Evolutionary conservation across 352 stramenopile genomes (phyloP).

Genomic region (Plasmopara muralis): DNA sequence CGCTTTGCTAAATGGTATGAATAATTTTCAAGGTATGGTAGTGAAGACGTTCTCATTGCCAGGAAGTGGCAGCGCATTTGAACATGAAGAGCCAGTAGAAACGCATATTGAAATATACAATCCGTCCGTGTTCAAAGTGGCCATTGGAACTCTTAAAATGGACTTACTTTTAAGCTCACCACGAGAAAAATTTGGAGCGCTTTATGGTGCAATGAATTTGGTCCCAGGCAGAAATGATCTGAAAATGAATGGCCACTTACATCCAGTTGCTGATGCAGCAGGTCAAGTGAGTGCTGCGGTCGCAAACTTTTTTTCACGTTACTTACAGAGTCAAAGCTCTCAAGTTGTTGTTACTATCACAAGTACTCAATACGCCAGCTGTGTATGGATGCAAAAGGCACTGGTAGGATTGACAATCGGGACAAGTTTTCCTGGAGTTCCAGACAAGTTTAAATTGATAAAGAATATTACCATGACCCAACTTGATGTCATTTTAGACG

Average conservation of each 20-base stretch:
- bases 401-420: constrained; percentile 54
- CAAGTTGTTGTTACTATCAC: constrained; percentile 49
- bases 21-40: constrained; percentile 50
- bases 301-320: constrained; percentile 59
- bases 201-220: constrained; percentile 55
- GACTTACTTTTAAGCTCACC: constrained; percentile 29
- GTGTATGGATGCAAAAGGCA: constrained; percentile 58
- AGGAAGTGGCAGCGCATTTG: constrained; percentile 27
- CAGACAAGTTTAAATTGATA: constrained; percentile 54
- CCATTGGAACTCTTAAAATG: constrained; percentile 58
- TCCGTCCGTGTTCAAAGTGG: constrained; percentile 60
- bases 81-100: constrained; percentile 42
- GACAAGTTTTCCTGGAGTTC: constrained; percentile 58
- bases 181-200: constrained; percentile 37
- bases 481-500: constrained; percentile 55
- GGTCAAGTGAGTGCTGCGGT: constrained; percentile 48
- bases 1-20: constrained; percentile 48
- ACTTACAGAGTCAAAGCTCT: constrained; percentile 49
- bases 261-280: constrained; percentile 32
- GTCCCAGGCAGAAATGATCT: constrained; percentile 43
- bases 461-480: constrained; percentile 57
- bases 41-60: constrained; percentile 57
- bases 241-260: constrained; percentile 37
- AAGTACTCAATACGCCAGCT: constrained; percentile 39
- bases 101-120: constrained; percentile 64